Evolutionary conservation across 2,329 filamentous ascomycete genomes (phyloP), one percentile per base, ranked within the genome.

Genomic region (Rhynchosporium graminicola): DNA sequence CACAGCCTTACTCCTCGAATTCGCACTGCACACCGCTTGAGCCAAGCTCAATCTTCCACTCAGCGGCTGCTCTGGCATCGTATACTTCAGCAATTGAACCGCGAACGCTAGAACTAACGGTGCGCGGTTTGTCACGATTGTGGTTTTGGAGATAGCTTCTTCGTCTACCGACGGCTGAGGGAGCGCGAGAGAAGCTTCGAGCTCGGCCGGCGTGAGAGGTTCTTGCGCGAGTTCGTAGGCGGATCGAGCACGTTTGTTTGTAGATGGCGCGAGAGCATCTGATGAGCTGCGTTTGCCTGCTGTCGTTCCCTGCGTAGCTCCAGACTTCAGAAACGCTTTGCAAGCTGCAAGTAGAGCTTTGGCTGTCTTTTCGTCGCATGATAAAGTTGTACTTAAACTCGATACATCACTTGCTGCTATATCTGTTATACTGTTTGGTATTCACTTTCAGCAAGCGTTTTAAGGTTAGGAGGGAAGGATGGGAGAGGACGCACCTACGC

Each of bases 31-130:
- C 1, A 95, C 87, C 0, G 90, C 91, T 75, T 96, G 92, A 0
- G 88, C 90, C 26, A 97, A 78, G 72, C 91, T 96, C 26, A 96
- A 78, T 52, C 91, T 82, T 73, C 91, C 94, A n/a, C 90, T 95
- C 3, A 88, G 80, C 3, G 92, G 92, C 73, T 97, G 92, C 68
- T 90, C 87, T 0, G 92, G 90, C 88, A 93, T 94, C 0, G 91
- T 96, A 72, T 89, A 87, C 51, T 89, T 87, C 52, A 96, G 74
- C 55, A 94, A 73, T 63, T 86, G 84, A 13, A 92, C 83, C 0
- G 89, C 87, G 75, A 96, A 96, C 0, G 91, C 91, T 4, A 96
- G 80, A 1, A 96, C 86, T 1, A 96, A 77, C 0, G 92, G 92
- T 2, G 92, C 92, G 45, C 92, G 82, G 71, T 96, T 96, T 0